A percentile compares a stretch with the other conserved stretches of the same genome.
Evolutionary conservation across 345 rosid genomes (phyloP).

Genomic region (Eucalyptus marginata): DNA sequence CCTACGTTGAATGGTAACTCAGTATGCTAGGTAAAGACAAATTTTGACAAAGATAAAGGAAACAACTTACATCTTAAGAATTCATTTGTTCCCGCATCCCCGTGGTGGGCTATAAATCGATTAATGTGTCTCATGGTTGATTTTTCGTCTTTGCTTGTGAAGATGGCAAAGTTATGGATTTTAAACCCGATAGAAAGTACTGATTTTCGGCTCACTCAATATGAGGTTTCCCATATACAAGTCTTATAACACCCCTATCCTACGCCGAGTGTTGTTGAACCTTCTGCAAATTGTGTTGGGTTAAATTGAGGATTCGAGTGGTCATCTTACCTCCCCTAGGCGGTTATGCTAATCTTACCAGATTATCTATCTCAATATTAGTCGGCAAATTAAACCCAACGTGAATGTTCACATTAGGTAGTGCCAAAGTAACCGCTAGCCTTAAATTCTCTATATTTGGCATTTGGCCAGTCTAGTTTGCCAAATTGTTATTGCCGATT

Average conservation of each 20-base stretch:
- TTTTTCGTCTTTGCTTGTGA: neutral
- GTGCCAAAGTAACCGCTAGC: neutral
- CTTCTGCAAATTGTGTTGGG: too few species aligned
- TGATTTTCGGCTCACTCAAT: neutral
- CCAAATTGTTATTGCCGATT: too few species aligned
- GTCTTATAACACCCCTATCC: neutral
- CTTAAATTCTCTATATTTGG: too few species aligned
- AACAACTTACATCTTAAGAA: neutral
- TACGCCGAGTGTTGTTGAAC: neutral
- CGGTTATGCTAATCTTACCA: neutral
- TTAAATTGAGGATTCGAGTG: neutral
- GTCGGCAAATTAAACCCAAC: neutral
- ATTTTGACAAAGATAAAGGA: neutral
- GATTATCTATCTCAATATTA: neutral
- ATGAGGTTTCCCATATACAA: neutral
- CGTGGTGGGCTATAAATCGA: neutral
- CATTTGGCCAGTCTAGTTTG: neutral
- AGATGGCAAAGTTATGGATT: neutral
- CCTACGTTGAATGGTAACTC: neutral
- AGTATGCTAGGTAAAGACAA: neutral
- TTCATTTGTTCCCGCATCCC: neutral
- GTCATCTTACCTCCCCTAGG: neutral
- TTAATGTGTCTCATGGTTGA: neutral
- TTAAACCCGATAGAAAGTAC: neutral
- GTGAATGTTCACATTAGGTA: neutral